Evolutionary conservation across 257 asterid genomes (phyloP), one percentile per base, ranked within the genome.

Genomic region (Coffea eugenioides): DNA sequence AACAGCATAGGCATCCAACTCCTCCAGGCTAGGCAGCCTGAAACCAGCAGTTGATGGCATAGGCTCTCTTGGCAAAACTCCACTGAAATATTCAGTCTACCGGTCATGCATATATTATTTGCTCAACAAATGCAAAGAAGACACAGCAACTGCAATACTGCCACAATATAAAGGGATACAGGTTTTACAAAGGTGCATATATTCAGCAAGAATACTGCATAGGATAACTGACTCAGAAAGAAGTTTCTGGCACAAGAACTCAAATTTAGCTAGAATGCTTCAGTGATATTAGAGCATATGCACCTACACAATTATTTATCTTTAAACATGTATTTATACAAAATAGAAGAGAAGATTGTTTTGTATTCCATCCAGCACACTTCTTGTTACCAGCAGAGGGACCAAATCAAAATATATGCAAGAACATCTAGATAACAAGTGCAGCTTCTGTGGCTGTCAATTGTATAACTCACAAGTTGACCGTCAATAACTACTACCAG

Each of bases 61-160:
- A 23, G 98, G 91, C 87, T 91, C 97, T 88, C 99, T 94, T 61
- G 99, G 97, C 88, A 94, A 89, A 83, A 90, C 85, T 86, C 99
- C 99, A 78, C 99, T 95, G 86, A 79, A 81, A 81, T 68, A 62
- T 75, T 77, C 69, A 81, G 81, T 77, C 79, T 88, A 89, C 77
- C 66, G 73, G 81, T 82, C 68, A 84, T 74, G 45, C 39, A 43
- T 16, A 71, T 51, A 10, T n/a, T 46, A 57, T 25, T 70, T 16
- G 18, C 62, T 10, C 59, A 54, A 20, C 45, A 57, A 59, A 21
- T 21, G 43, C 69, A 75, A 75, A 61, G 67, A 61, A 41, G 68
- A 68, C 43, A 57, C 43, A 69, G 69, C 31, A 34, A 57, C 14
- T 70, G 14, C 70, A 39, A 57, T 59, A 36, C 57, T 74, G 52